Base-by-base conservation (phyloP, 2,329 filamentous ascomycete genomes). In the Epichloe scottii region DNA sequence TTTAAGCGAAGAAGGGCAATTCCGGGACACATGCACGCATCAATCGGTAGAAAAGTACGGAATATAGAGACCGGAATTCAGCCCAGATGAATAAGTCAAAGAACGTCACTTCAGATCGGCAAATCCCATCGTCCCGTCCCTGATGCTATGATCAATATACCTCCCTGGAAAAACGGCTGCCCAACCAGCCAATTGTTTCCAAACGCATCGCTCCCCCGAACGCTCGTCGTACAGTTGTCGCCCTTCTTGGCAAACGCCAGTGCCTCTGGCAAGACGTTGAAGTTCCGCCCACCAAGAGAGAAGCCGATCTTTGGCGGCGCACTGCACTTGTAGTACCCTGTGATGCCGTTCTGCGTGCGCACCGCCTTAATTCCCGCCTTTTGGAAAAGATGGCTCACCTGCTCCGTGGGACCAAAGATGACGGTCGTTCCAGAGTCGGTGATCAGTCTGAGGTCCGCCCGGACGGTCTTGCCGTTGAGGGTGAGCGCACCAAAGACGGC, bases 111-210 rank as follows among this genome's bases (percentile, higher is more conserved):
- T 37, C 50, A 54, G 12, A 12, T 52, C 42, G 34, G 54, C 54
- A 51, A 55, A 55, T 12, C 54, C 52, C 52, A 55, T 57, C 3
- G 55, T 57, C 3, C 46, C 41, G 15, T 48, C 51, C 8, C 49
- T 48, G 10, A 53, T 30, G 11, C 57, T 56, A 49, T 58, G 56
- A 33, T 59, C 57, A 49, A 59, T 52, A 42, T 59, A 59, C 45
- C 53, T 49, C 7, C 56, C 48, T 57, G 57, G 21, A 59, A 59
- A 41, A 59, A 59, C 10, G 57, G 49, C 51, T 59, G 57, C n/a
- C 57, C 57, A 12, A 59, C 48, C 21, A 57, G 34, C 57, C 57
- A 59, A 17, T 12, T 50, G 46, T 15, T 42, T 30, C 57, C 56
- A 49, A 56, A 57, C 3, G 39, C 23, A 12, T 21, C 10, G 3